Base-by-base conservation (phyloP, 768 basidiomycete genomes). In the Chlorophyllum brunneum region DNA sequence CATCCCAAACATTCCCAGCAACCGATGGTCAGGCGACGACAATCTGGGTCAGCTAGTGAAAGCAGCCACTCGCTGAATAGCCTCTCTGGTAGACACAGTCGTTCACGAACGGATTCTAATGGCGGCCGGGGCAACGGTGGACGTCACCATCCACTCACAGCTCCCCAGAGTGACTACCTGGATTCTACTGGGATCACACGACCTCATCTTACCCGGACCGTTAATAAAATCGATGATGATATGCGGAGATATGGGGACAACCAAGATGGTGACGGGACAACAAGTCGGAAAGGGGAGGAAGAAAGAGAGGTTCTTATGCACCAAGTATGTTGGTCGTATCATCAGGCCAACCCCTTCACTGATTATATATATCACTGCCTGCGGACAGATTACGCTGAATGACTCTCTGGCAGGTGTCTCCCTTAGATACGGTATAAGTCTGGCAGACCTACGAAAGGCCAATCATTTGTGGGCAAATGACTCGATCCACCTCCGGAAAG, bases 401-500 rank as follows among this genome's bases (percentile, higher is more conserved):
- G 95, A 98, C 64, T 88, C 95, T 8, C 71, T 98, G 26, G 81
- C 92, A 13, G 87, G 92, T 23, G 85, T 98, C 10, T 84, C 95
- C 0, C 73, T 98, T 43, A 91, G 85, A 60, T 97, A 98, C 65
- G 92, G 91, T 2, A 86, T 95, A 48, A 79, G 85, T 15, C 73
- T 97, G 48, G 79, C 90, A 23, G 85, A 88, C 11, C 78, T 99
- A 10, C 85, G 95, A 42, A 78, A 84, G 59, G 85, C 85, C 42
- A 99, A 99, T 67, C 91, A 94, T 58, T 74, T 99, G 6, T 99
- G 97, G 97, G 67, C 92, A 5, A 87, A 90, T 5, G 97, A 98
- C 64, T 79, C 92, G 1, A 88, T 99, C 40, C 92, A 95, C 68
- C 78, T 94, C 29, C 87, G 95, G 24, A 83, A 83, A 40, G 74